Base-by-base conservation (phyloP, 345 rosid species). In the Odontarrhena argentea region DNA sequence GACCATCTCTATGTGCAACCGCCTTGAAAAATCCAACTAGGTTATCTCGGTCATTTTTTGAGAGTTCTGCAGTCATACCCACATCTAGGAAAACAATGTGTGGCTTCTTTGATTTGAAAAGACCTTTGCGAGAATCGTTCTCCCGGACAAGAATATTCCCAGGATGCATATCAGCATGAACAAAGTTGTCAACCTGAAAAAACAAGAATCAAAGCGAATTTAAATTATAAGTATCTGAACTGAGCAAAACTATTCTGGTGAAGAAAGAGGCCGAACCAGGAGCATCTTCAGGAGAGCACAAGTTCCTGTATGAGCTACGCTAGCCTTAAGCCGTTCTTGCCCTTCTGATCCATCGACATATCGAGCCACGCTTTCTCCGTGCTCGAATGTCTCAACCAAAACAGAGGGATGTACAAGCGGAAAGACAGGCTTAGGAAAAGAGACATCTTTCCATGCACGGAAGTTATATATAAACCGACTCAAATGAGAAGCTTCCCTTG, bases 131-230 rank as follows among this genome's bases (percentile, higher is more conserved):
- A 70, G 94, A 84, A 68, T 86, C 58, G 65, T 82, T 84, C 73
- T 60, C 80, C 54, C 96, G 82, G 37, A 95, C 97, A 58, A 91
- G 93, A 73, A 95, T 95, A 63, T 95, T 95, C 41, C 97, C 97
- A 11, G 99, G 97, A 85, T 95, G 97, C 99, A 95, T 89, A 80
- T 95, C 97, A 3, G 99, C 99, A 54, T 95, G 99, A 60, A 95
- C 85, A 70, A 95, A 95, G 79, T 95, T 91, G 77, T 95, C 99
- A 53, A 91, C 96, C 99, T 95, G 86, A 71, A 18, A 78, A 76
- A 45, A 36, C 13, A 61, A 32, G 47, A 40, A 55, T 47, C 41
- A 26, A 32, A 10, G 15, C 6, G 44, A 25, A 0, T 44, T 18
- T 18, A 61, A 60, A 69, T 55, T 25, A 5, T 9, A 10, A 12